phyloP scores from a whole-genome alignment of 2,329 filamentous ascomycete genomes.

The Stachybotrys elegans region DNA sequence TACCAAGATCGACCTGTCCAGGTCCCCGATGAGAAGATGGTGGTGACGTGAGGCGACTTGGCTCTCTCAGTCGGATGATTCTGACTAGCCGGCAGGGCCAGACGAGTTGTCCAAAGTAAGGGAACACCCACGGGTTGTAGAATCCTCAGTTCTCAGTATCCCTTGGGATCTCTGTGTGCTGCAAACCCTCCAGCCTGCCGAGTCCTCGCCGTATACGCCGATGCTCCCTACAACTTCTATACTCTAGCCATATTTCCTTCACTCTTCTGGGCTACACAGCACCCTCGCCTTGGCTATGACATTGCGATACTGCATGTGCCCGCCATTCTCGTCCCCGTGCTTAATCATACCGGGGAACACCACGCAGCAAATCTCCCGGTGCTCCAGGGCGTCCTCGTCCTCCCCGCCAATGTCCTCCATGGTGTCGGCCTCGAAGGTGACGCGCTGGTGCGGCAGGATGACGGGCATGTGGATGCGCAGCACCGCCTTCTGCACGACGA shows the following conservation, averaged over 20 bases:
- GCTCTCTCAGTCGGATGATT: too few relatives aligned
- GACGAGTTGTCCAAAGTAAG: too few relatives aligned
- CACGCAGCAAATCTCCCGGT: slow-evolving; percentile 54
- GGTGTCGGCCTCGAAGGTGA: slow-evolving; percentile 49
- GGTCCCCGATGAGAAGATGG: too few relatives aligned
- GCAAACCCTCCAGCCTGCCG: too few relatives aligned
- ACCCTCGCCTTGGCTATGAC: slow-evolving; percentile 63
- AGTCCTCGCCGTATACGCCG: too few relatives aligned
- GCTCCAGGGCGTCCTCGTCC: slow-evolving; percentile 49
- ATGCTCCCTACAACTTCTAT: too few relatives aligned
- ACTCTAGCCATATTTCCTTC: not conserved
- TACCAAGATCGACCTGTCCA: too few relatives aligned
- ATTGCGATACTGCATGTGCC: slow-evolving; percentile 55
- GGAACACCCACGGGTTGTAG: too few relatives aligned
- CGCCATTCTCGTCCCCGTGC: slow-evolving; percentile 59
- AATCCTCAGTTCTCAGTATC: too few relatives aligned
- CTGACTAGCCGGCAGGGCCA: too few relatives aligned
- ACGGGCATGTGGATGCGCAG: slow-evolving; percentile 52
- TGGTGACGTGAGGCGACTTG: too few relatives aligned
- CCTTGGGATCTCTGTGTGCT: too few relatives aligned
- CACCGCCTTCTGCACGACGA: slow-evolving; percentile 54
- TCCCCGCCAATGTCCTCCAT: slow-evolving; percentile 66
- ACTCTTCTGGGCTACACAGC: slow-evolving; percentile 46
- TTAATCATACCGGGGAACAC: slow-evolving; percentile 63
- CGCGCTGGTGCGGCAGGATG: slow-evolving; percentile 46